Evolutionary conservation across 2,329 filamentous ascomycete genomes (phyloP), one percentile per base, ranked within the genome.

Genomic region (Rhinocladiella similis): DNA sequence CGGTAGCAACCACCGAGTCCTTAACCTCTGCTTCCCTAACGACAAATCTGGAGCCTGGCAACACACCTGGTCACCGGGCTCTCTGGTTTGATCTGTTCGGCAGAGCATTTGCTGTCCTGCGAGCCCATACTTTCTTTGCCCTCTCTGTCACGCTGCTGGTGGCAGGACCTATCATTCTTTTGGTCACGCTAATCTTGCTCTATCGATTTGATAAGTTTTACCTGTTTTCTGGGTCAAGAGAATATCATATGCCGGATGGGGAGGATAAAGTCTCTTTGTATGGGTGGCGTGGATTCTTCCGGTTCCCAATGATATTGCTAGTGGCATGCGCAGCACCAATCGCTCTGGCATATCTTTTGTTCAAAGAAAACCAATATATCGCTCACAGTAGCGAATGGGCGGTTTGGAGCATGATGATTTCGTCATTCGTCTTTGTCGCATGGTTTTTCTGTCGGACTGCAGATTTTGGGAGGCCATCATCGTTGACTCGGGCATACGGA

Each of bases 21-120:
- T 78, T 97, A 42, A 87, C 90, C 0, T 82, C 84, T 13, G 84
- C 90, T 63, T 84, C 81, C 10, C 33, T 61, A 38, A 54, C 16
- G 36, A 61, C 61, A 18, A 59, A 62, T 35, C 36, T 56, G 12
- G 49, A 59, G 3, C 56, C 53, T 10, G 54, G 41, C 9, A 25
- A 60, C 20, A 54, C 54, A 9, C 62, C 59, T 16, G 60, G 60
- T 2, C 1, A 86, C 84, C 55, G 76, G 81, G 45, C 79, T 77
- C 91, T 97, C 13, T 99, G 92, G 91, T 97, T 97, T 68, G 94
- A 97, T 68, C 74, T 97, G 6, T 93, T 96, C 63, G 94, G 93
- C 42, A 82, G 80, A 53, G 80, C 80, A 1, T 91, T 97, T 70
- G 89, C 88, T 14, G 80, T 96, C 1, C 89, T 97, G 68, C 81